Evolutionary conservation across 73 alveolate species (phyloP).

Genomic region (Paramecium sonneborni): DNA sequence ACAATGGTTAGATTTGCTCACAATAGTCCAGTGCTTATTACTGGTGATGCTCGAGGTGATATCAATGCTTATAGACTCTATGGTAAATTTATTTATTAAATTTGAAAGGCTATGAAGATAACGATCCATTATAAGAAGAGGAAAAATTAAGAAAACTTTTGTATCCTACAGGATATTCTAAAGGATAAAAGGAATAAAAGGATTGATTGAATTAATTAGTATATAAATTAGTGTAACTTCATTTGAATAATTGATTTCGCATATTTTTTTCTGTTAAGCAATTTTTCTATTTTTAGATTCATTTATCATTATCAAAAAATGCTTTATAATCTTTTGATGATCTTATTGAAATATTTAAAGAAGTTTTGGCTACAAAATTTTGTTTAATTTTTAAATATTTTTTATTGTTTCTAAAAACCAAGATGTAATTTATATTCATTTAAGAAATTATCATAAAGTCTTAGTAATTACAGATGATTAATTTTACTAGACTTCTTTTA

Average conservation of each 20-base stretch:
- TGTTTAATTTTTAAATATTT: background rate
- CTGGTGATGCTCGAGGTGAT: constrained; percentile 93
- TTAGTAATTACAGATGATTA: background rate
- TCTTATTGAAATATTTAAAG: background rate
- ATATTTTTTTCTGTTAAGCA: background rate
- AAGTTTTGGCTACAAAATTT: background rate
- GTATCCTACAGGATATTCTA: constrained; percentile 62
- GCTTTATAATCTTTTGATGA: background rate
- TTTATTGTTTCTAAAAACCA: background rate
- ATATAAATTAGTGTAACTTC: background rate
- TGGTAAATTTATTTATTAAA: background rate
- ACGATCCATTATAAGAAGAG: constrained; percentile 53
- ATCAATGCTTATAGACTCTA: constrained; percentile 91
- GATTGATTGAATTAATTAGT: background rate
- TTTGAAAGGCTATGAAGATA: constrained; percentile 58
- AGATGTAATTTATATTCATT: background rate
- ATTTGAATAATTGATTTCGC: background rate
- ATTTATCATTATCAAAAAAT: background rate
- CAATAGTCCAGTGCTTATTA: constrained; percentile 89
- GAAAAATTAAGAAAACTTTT: constrained; percentile 53
- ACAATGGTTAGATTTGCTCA: constrained; percentile 92
- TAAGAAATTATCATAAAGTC: background rate
- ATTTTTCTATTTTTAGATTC: background rate
- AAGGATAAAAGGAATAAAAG: constrained; percentile 55
- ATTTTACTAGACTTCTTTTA: background rate